Evolutionary conservation across 768 basidiomycete species (phyloP).

Genomic region (Sporobolomyces roseus): DNA sequence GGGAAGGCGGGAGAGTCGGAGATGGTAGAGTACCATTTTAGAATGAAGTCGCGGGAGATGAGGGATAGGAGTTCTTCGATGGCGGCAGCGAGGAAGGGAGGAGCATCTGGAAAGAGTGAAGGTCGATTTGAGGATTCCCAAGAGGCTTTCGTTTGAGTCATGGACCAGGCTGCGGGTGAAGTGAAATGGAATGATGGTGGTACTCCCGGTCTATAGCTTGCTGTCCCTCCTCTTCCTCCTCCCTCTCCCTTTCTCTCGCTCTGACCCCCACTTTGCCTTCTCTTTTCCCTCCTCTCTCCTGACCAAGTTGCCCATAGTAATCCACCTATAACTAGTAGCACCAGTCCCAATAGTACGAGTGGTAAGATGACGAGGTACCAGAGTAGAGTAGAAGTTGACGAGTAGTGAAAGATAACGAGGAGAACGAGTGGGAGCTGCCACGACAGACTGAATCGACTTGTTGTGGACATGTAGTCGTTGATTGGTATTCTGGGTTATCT

Average conservation of each 20-base stretch:
- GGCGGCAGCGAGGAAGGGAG: constrained; percentile 17
- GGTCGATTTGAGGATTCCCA: constrained; percentile 34
- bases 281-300: neutral
- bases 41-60: constrained; percentile 79
- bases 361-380: constrained; percentile 9
- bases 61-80: constrained; percentile 49
- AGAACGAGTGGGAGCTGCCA: neutral
- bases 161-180: constrained; percentile 34
- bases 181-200: constrained; percentile 34
- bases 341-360: neutral
- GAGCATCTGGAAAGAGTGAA: constrained; percentile 13
- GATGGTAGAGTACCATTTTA: constrained; percentile 80
- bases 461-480: neutral
- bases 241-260: neutral
- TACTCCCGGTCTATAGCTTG: too few species aligned
- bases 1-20: constrained; percentile 88
- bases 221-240: too few species aligned
- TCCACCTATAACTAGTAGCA: neutral
- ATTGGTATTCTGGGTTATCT: neutral
- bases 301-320: neutral
- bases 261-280: constrained; percentile 3
- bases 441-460: neutral
- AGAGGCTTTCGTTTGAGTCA: constrained; percentile 30
- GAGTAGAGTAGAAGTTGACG: neutral
- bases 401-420: neutral